A percentile compares a stretch with the other conserved stretches of the same genome.
These are phyloP conservation scores for Fusarium staphyleae DNA, from an alignment of 2,329 filamentous ascomycete genomes.

Conservation along the genomic window DNA sequence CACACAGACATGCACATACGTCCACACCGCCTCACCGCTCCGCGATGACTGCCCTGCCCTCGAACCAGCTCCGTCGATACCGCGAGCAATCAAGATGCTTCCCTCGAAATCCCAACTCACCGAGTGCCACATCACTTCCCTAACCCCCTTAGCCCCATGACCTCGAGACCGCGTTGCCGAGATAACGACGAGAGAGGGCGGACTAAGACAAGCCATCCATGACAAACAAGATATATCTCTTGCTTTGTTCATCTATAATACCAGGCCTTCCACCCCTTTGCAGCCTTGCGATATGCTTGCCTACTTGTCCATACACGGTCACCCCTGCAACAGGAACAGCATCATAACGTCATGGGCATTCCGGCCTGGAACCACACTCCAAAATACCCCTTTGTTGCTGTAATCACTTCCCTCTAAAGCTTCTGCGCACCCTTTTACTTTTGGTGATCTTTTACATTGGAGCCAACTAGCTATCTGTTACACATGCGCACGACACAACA, in stretches of 20 bases:
- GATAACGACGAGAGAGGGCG: constrained; percentile 24
- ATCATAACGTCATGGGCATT: constrained; percentile 35
- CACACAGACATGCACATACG: constrained; percentile 31
- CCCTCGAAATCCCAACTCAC: constrained; percentile 35
- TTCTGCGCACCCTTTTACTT: constrained; percentile 7
- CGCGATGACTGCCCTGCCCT: constrained; percentile 28
- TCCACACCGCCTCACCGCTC: constrained; percentile 41
- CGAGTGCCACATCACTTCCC: constrained; percentile 41
- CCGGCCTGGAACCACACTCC: constrained; percentile 29
- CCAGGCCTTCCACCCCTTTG: constrained; percentile 27
- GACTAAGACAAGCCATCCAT: constrained; percentile 19
- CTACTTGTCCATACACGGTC: constrained; percentile 23
- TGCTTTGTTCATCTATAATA: constrained; percentile 23
- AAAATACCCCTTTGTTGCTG: constrained; percentile 26
- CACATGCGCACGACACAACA: constrained; percentile 41
- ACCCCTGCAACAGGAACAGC: constrained; percentile 27
- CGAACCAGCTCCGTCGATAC: constrained; percentile 20
- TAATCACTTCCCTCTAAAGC: constrained; percentile 18
- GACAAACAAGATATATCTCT: constrained; percentile 33
- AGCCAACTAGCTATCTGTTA: constrained; percentile 12
- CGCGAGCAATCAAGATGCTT: constrained; percentile 35
- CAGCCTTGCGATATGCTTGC: constrained; percentile 17
- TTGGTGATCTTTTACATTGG: constrained; percentile 3
- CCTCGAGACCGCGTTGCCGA: constrained; percentile 33
- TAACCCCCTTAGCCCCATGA: constrained; percentile 39